These are phyloP conservation scores for Berkeleyomyces basicola DNA, from an alignment of 2,329 filamentous ascomycete species.

Conservation along the genomic window DNA sequence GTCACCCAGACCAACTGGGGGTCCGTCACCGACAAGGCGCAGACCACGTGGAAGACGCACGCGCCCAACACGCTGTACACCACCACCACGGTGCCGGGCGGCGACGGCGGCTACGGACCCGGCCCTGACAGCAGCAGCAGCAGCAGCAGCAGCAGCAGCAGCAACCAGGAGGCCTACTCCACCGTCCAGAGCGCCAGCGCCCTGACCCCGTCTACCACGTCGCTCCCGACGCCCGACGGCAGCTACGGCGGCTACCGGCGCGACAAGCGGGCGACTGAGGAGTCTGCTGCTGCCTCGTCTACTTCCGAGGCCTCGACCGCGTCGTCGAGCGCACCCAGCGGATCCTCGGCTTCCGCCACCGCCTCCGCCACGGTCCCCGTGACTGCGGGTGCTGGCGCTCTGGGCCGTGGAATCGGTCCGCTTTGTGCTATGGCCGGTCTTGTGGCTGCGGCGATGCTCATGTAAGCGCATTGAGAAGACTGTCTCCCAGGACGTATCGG, in stretches of 20 bases:
- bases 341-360: neutral
- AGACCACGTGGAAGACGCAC: neutral
- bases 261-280: neutral
- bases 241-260: neutral
- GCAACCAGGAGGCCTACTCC: too few relatives aligned
- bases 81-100: neutral
- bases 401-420: neutral
- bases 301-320: neutral
- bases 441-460: neutral
- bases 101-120: neutral
- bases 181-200: too few relatives aligned
- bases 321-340: too few relatives aligned
- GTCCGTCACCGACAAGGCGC: neutral
- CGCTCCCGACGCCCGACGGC: too few relatives aligned
- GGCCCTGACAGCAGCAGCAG: neutral
- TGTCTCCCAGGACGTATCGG: too few relatives aligned
- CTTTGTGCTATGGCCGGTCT: neutral
- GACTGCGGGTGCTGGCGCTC: neutral
- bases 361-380: neutral
- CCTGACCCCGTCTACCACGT: neutral
- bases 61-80: slow-evolving; percentile 3
- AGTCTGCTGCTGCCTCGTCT: neutral
- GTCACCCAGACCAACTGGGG: slow-evolving; percentile 2
- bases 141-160: too few relatives aligned
- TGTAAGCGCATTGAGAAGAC: neutral